These are phyloP conservation scores for Aechmea fasciata DNA, from an alignment of 176 grass and related monocot genomes.

Conservation along the genomic window DNA sequence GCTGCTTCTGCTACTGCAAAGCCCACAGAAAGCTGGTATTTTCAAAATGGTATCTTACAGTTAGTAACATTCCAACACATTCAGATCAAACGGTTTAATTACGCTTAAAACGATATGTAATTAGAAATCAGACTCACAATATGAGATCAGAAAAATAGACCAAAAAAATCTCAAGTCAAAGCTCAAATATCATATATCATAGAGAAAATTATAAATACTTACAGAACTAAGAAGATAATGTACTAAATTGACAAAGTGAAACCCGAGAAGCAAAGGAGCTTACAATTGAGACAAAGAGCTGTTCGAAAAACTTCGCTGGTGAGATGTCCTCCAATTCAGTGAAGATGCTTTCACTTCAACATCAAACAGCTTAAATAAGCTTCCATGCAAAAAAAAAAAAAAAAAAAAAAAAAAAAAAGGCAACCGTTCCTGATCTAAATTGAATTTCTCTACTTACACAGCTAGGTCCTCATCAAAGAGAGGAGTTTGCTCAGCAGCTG, in stretches of 20 bases:
- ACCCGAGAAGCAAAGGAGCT: conserved; percentile 14
- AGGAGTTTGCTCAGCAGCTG: conserved; percentile 83
- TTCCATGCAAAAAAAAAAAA: neutral
- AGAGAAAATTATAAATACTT: neutral
- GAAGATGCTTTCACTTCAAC: conserved; percentile 82
- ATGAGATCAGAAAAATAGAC: too few relatives aligned
- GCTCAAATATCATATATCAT: too few relatives aligned
- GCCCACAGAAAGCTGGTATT: conserved; percentile 66
- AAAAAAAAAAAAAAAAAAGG: neutral
- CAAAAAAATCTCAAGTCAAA: too few relatives aligned
- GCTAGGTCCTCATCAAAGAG: conserved; percentile 97
- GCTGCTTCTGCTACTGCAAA: conserved; percentile 54
- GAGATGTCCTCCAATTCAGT: conserved; percentile 60
- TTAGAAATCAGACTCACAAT: neutral
- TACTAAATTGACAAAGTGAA: neutral
- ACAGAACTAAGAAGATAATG: conserved; percentile 8
- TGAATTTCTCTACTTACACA: conserved; percentile 54
- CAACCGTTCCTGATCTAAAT: neutral
- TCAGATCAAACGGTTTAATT: neutral
- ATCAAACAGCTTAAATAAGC: conserved; percentile 12
- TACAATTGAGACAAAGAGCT: conserved; percentile 65
- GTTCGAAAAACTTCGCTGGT: conserved; percentile 73
- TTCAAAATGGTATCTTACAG: conserved; percentile 21
- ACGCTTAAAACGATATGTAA: neutral
- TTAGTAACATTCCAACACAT: neutral